Conservation (phyloP, 2,329 filamentous ascomycete genomes). For the Verticillium dahliae region DNA sequence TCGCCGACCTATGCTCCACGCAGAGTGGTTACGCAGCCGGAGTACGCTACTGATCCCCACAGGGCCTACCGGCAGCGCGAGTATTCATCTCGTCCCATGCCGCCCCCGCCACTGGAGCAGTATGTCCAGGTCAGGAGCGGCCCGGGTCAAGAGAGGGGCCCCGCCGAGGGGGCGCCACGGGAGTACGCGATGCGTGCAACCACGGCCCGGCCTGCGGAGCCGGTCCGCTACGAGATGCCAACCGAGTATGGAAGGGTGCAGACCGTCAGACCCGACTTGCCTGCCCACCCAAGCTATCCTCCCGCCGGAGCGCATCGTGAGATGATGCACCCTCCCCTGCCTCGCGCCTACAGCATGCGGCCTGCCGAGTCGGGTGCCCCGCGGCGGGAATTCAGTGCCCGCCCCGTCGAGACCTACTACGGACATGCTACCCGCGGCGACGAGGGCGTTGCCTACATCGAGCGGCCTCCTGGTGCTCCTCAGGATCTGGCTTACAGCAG, state of each 20-base stretch:
- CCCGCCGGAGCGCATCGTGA: constrained; percentile 31
- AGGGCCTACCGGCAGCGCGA: constrained; percentile 52
- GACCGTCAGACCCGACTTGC: constrained; percentile 30
- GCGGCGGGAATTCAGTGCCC: constrained; percentile 32
- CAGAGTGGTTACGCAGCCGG: constrained; percentile 57
- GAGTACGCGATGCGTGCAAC: constrained; percentile 49
- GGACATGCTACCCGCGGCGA: constrained; percentile 24
- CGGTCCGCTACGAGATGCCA: constrained; percentile 32
- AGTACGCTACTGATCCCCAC: constrained; percentile 45
- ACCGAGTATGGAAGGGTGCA: constrained; percentile 37
- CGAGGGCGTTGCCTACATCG: constrained; percentile 35
- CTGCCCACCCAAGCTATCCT: constrained; percentile 35
- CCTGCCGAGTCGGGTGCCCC: constrained; percentile 19
- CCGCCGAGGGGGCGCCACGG: constrained; percentile 38
- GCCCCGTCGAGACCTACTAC: constrained; percentile 37
- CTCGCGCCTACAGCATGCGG: constrained; percentile 24
- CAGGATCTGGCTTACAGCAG: constrained; percentile 41
- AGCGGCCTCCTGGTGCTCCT: constrained; percentile 31
- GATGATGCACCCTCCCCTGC: constrained; percentile 14
- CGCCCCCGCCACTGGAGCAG: constrained; percentile 29
- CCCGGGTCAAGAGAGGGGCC: constrained; percentile 28
- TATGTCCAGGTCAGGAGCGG: constrained; percentile 29
- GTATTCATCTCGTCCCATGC: constrained; percentile 44
- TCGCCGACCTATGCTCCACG: constrained; percentile 47
- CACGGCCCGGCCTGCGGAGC: constrained; percentile 50